phyloP scores from a whole-genome alignment of 163 green algal genomes.

The Scenedesmus sp. region DNA sequence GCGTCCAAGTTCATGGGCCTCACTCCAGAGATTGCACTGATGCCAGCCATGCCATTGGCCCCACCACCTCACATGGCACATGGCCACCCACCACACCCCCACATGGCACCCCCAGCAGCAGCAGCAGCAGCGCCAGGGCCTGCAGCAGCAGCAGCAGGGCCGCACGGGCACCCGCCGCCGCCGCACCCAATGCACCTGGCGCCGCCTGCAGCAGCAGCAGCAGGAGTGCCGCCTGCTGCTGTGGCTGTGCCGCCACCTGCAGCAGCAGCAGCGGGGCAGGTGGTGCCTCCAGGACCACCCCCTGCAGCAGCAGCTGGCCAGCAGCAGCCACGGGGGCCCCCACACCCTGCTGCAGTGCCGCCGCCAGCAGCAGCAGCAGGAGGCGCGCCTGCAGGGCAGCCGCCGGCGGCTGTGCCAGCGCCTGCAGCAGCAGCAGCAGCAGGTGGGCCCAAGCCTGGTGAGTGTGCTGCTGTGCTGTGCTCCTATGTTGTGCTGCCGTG shows the following conservation, averaged over 20 bases:
- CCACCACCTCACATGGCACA: not conserved
- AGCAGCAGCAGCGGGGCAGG: not conserved
- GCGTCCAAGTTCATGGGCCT: conserved; percentile 10
- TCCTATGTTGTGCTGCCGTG: not conserved
- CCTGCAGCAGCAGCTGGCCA: not conserved
- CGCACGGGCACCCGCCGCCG: not conserved
- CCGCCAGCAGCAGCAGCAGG: not conserved
- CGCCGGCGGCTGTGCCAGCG: not conserved
- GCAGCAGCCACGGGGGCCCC: not conserved
- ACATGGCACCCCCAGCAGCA: conserved; percentile 4
- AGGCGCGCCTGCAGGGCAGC: not conserved
- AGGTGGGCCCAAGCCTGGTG: not conserved
- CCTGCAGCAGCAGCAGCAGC: not conserved
- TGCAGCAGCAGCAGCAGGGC: conserved; percentile 4
- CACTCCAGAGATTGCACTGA: conserved; percentile 17
- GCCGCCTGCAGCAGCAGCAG: not conserved
- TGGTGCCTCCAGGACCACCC: not conserved
- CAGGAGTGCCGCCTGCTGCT: not conserved
- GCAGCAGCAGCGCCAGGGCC: not conserved
- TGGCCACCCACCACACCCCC: not conserved
- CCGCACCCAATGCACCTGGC: conserved; percentile 35
- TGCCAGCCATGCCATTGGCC: not conserved
- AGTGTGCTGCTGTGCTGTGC: not conserved
- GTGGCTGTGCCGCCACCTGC: not conserved
- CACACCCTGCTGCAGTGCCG: not conserved